These are phyloP conservation scores for Aspergillus pseudoglaucus DNA, from an alignment of 2,329 filamentous ascomycete genomes.

Conservation along the genomic window DNA sequence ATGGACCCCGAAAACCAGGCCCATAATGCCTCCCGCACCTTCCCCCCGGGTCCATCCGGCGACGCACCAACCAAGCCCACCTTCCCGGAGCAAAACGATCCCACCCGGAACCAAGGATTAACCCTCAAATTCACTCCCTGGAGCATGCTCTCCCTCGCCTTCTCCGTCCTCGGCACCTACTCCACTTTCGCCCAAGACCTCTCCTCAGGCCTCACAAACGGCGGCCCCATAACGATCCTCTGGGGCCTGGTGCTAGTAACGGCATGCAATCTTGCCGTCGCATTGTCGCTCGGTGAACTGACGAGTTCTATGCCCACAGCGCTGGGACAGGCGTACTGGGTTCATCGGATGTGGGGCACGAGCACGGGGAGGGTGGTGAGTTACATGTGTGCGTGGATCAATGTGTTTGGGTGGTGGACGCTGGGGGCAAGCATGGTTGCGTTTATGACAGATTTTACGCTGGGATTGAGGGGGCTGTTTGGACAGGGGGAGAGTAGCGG, in stretches of 20 bases:
- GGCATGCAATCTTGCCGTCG: constrained; percentile 48
- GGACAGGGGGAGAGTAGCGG: constrained; percentile 44
- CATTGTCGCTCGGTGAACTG: constrained; percentile 51
- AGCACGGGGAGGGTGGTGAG: constrained; percentile 44
- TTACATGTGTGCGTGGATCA: constrained; percentile 56
- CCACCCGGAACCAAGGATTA: constrained; percentile 31
- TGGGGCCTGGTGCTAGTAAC: constrained; percentile 52
- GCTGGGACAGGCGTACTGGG: constrained; percentile 55
- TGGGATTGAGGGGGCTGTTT: constrained; percentile 53
- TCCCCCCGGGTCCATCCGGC: too few relatives aligned
- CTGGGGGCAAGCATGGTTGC: constrained; percentile 51
- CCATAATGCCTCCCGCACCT: too few relatives aligned
- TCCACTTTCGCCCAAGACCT: constrained; percentile 52
- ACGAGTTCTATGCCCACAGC: constrained; percentile 56
- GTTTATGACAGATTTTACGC: constrained; percentile 53
- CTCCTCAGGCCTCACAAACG: constrained; percentile 48
- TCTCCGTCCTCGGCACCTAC: constrained; percentile 53
- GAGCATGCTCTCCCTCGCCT: constrained; percentile 54
- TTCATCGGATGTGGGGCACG: constrained; percentile 38
- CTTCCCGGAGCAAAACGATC: constrained; percentile 16
- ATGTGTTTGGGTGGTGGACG: constrained; percentile 55
- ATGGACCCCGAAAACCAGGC: constrained; percentile 22
- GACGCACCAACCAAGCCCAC: background rate
- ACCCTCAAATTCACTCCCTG: constrained; percentile 46
- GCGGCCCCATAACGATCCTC: constrained; percentile 49